Conservation (phyloP, 306 rosid species). For the Rosa rugosa region DNA sequence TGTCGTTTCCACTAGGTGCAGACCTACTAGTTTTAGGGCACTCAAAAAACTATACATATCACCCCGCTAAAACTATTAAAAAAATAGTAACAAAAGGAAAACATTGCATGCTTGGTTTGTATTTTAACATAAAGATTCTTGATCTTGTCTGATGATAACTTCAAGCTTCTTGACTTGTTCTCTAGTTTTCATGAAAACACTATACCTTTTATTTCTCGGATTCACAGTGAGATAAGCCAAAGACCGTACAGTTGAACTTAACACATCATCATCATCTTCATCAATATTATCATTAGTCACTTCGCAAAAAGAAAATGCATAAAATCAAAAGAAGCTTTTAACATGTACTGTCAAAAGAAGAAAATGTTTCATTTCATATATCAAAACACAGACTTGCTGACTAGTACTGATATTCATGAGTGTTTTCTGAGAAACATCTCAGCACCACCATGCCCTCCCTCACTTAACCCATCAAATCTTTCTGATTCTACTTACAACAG, state of each 20-base stretch:
- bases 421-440: constrained; percentile 20
- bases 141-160: constrained; percentile 11
- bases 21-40: not conserved
- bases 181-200: constrained; percentile 38
- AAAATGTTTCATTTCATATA: constrained; percentile 39
- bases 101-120: constrained; percentile 21
- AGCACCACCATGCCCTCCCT: constrained; percentile 35
- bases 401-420: constrained; percentile 24
- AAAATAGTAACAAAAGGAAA: not conserved
- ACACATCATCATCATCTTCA: constrained; percentile 27
- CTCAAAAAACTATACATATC: constrained; percentile 4
- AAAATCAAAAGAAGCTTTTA: constrained; percentile 39
- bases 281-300: constrained; percentile 2
- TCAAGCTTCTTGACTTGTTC: not conserved
- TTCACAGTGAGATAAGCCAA: constrained; percentile 4
- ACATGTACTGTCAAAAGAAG: constrained; percentile 54
- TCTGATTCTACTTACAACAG: constrained; percentile 58
- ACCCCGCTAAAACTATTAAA: constrained; percentile 8
- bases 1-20: constrained; percentile 13
- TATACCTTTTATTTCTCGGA: constrained; percentile 20
- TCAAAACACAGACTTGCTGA: constrained; percentile 24
- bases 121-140: constrained; percentile 21
- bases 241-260: constrained; percentile 32
- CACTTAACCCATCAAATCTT: constrained; percentile 74
- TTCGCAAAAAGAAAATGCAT: constrained; percentile 45